phyloP scores from a whole-genome alignment of 2,329 filamentous ascomycete genomes.

The Escovopsis sp. region DNA sequence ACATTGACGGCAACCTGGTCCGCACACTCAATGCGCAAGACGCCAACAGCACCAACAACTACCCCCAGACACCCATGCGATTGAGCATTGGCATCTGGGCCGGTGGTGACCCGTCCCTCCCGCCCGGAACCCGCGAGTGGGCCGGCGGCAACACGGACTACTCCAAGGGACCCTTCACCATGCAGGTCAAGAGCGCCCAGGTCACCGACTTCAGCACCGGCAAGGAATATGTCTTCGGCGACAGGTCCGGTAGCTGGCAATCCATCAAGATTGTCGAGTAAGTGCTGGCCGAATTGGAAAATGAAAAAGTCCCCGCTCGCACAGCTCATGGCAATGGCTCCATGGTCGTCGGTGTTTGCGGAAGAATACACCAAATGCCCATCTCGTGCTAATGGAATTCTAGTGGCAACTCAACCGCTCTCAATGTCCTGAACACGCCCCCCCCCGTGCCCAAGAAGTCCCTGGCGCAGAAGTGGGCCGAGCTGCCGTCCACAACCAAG shows the following conservation, averaged over 20 bases:
- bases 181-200: slow-evolving; percentile 50
- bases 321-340: too few relatives aligned
- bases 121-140: slow-evolving; percentile 48
- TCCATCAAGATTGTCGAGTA: slow-evolving; percentile 45
- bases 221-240: slow-evolving; percentile 50
- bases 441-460: slow-evolving; percentile 22
- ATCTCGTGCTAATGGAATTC: slow-evolving; percentile 8
- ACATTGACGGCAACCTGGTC: slow-evolving; percentile 51
- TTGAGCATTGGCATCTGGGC: slow-evolving; percentile 54
- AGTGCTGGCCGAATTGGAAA: slow-evolving; percentile 13
- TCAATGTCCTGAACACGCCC: slow-evolving; percentile 23
- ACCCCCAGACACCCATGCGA: slow-evolving; percentile 64
- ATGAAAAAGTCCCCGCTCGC: too few relatives aligned
- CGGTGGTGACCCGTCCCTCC: slow-evolving; percentile 39
- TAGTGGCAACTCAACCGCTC: slow-evolving; percentile 43
- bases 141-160: slow-evolving; percentile 57
- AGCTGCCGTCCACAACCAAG: slow-evolving; percentile 33
- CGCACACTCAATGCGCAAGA: slow-evolving; percentile 47
- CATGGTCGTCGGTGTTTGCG: too few relatives aligned
- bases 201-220: slow-evolving; percentile 45
- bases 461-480: slow-evolving; percentile 37
- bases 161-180: slow-evolving; percentile 49
- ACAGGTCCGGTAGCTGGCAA: slow-evolving; percentile 43
- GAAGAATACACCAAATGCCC: neutral
- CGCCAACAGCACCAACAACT: slow-evolving; percentile 45